Evolutionary conservation across 768 basidiomycete genomes (phyloP).

Genomic region (Arthromyces matolae): DNA sequence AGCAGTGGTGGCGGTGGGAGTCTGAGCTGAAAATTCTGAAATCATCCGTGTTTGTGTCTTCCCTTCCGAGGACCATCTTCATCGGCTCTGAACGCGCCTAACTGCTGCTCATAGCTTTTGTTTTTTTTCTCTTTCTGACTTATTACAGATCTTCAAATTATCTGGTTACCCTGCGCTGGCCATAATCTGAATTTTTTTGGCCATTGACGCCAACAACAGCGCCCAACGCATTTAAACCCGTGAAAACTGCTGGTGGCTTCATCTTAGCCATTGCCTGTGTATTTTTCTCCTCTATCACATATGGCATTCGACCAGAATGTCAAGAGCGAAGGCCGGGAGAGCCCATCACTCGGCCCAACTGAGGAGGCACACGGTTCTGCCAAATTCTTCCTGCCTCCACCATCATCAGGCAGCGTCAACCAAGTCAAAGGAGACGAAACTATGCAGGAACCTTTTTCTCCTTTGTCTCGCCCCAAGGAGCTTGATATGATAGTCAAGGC

Average conservation of each 20-base stretch:
- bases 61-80: constrained; percentile 13
- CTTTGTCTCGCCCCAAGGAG: constrained; percentile 26
- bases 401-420: constrained; percentile 23
- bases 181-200: constrained; percentile 6
- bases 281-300: background rate
- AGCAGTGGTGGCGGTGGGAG: constrained; percentile 13
- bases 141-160: constrained; percentile 11
- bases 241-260: constrained; percentile 5
- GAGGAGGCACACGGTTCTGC: constrained; percentile 10
- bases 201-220: background rate
- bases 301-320: constrained; percentile 13
- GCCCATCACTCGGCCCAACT: constrained; percentile 19
- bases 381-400: constrained; percentile 16
- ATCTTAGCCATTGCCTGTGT: constrained; percentile 1
- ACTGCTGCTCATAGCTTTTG: constrained; percentile 4
- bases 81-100: constrained; percentile 11
- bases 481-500: constrained; percentile 30
- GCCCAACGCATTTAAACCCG: constrained; percentile 5
- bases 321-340: constrained; percentile 16
- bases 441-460: constrained; percentile 25
- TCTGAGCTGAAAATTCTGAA: constrained; percentile 10
- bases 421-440: constrained; percentile 16
- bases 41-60: constrained; percentile 14
- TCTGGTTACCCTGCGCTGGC: constrained; percentile 6
- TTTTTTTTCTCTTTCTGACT: constrained; percentile 2